Evolutionary conservation across 371 early-diverging fungal species (phyloP).

Genomic region (Quaeritorhiza haematococci): DNA sequence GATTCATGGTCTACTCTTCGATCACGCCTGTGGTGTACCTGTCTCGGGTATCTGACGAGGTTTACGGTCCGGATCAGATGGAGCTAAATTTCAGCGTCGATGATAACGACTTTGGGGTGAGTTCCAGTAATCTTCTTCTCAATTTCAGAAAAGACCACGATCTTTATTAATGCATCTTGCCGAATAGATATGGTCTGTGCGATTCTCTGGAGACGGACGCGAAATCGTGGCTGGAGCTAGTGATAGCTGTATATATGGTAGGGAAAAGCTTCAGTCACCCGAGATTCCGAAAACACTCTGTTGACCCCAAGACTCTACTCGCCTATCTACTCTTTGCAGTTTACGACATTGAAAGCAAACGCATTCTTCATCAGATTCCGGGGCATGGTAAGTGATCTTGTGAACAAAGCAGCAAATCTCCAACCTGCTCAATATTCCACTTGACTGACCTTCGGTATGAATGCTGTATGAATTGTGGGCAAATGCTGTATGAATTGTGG

Average conservation of each 20-base stretch:
- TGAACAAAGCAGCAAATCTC: no score
- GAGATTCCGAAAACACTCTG: no score
- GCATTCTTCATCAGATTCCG: slow-evolving; percentile 33
- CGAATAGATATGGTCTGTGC: slow-evolving; percentile 55
- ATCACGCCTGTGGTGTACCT: slow-evolving; percentile 50
- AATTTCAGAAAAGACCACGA: neutral
- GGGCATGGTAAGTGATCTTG: no score
- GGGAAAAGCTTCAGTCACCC: no score
- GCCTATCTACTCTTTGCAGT: slow-evolving; percentile 20
- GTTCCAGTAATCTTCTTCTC: no score
- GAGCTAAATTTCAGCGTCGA: slow-evolving; percentile 33
- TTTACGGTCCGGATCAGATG: slow-evolving; percentile 26
- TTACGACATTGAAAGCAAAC: slow-evolving; percentile 49
- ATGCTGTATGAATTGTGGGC: no score
- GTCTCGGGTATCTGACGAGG: slow-evolving; percentile 27
- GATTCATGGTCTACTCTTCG: slow-evolving; percentile 51
- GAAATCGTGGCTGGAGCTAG: slow-evolving; percentile 56
- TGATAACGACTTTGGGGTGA: slow-evolving; percentile 23
- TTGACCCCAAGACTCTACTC: no score
- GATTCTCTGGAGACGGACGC: slow-evolving; percentile 51
- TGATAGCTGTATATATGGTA: slow-evolving; percentile 14
- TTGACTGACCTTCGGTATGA: no score
- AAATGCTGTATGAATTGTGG: no score
- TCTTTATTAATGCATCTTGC: neutral
- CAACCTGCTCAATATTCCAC: no score